phyloP scores from a whole-genome alignment of 129 eudicot genomes.

The Pseudognaphalium luteoalbum region DNA sequence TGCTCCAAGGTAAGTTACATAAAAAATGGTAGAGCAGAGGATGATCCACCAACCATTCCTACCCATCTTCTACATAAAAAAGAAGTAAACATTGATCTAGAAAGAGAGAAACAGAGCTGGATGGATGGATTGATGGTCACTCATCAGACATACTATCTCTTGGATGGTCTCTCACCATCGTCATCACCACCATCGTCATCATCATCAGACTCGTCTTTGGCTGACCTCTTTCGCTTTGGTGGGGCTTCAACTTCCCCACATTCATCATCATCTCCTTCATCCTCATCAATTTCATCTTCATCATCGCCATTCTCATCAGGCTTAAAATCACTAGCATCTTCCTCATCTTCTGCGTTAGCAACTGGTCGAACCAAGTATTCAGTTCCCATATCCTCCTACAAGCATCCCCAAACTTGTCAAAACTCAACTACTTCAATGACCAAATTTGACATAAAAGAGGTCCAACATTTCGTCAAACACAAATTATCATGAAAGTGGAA shows the following conservation, averaged over 20 bases:
- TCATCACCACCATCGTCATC: slow-evolving; percentile 19
- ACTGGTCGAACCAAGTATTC: slow-evolving; percentile 79
- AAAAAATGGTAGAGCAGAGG: slow-evolving; percentile 21
- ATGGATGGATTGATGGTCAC: slow-evolving; percentile 21
- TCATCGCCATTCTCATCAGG: background rate
- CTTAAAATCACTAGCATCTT: slow-evolving; percentile 59
- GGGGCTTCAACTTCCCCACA: slow-evolving; percentile 61
- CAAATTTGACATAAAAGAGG: background rate
- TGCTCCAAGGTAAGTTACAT: slow-evolving; percentile 14
- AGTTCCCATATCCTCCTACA: slow-evolving; percentile 73
- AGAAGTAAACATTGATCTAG: background rate
- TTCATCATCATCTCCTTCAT: slow-evolving; percentile 40
- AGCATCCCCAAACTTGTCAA: background rate
- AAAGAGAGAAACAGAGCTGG: slow-evolving; percentile 16
- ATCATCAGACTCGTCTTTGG: slow-evolving; percentile 45
- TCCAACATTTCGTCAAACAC: background rate
- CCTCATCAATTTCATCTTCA: background rate
- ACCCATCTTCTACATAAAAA: background rate
- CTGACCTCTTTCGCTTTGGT: slow-evolving; percentile 65
- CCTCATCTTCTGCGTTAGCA: slow-evolving; percentile 81
- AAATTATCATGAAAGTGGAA: background rate
- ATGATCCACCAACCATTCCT: slow-evolving; percentile 18
- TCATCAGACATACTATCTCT: slow-evolving; percentile 49
- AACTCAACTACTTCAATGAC: background rate
- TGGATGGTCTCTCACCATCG: slow-evolving; percentile 59